Evolutionary conservation across 352 stramenopile species (phyloP).

Genomic region (Globisporangium cederbergense): DNA sequence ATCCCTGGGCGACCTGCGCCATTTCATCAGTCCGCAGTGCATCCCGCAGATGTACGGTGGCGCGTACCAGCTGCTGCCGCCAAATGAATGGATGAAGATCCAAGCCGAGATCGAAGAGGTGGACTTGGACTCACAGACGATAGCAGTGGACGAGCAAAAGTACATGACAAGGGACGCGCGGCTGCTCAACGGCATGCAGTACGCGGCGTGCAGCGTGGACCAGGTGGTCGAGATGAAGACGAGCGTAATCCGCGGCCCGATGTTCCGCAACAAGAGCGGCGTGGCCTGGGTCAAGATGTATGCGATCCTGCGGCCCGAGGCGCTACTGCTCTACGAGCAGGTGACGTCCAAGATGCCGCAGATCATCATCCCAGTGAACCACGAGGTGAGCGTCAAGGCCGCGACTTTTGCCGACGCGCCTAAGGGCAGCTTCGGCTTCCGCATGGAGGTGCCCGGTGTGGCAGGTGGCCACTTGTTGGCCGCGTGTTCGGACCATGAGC

Average conservation of each 20-base stretch:
- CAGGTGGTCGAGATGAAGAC: slow-evolving; percentile 64
- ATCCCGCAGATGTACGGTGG: slow-evolving; percentile 69
- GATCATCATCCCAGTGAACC: slow-evolving; percentile 77
- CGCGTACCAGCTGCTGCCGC: slow-evolving; percentile 46
- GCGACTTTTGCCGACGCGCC: slow-evolving; percentile 50
- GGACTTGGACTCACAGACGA: slow-evolving; percentile 38
- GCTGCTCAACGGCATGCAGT: slow-evolving; percentile 79
- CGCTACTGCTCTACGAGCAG: slow-evolving; percentile 66
- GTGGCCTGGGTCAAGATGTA: slow-evolving; percentile 70
- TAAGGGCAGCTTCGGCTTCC: slow-evolving; percentile 55
- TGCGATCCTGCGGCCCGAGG: slow-evolving; percentile 61
- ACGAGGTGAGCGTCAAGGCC: slow-evolving; percentile 41
- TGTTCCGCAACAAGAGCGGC: slow-evolving; percentile 71
- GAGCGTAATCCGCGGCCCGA: slow-evolving; percentile 59
- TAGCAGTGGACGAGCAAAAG: slow-evolving; percentile 33
- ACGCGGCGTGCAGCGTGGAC: slow-evolving; percentile 64
- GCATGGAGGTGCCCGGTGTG: slow-evolving; percentile 56
- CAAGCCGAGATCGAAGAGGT: slow-evolving; percentile 75
- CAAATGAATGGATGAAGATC: slow-evolving; percentile 53
- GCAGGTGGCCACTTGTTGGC: slow-evolving; percentile 59
- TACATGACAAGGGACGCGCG: slow-evolving; percentile 55
- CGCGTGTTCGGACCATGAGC: slow-evolving; percentile 58
- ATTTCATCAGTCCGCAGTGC: slow-evolving; percentile 37
- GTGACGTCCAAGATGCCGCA: slow-evolving; percentile 50
- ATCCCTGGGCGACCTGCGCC: slow-evolving; percentile 37